Conservation (phyloP, 192 early-diverging fungal species). For the Coemansia sp. region DNA sequence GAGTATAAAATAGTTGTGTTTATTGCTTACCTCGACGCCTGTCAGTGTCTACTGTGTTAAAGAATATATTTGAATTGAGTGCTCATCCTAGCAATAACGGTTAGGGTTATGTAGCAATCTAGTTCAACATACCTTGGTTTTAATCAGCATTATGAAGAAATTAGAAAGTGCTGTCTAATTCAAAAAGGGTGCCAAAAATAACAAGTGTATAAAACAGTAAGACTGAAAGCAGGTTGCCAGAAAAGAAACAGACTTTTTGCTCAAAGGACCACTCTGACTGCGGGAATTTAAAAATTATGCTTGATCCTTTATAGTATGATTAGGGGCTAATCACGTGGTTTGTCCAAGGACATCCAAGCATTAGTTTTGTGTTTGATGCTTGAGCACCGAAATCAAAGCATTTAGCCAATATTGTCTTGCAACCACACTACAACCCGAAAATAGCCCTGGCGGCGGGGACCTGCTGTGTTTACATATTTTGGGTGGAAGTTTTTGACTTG, state of each 20-base stretch:
- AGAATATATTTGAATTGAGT: not conserved
- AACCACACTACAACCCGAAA: too few relatives aligned
- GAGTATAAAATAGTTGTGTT: not conserved
- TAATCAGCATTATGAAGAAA: slow-evolving; percentile 18
- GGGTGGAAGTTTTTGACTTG: too few relatives aligned
- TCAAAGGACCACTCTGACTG: not conserved
- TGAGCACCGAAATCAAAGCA: too few relatives aligned
- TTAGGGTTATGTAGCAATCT: not conserved
- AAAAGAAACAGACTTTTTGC: not conserved
- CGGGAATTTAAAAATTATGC: too few relatives aligned
- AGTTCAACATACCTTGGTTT: slow-evolving; percentile 17
- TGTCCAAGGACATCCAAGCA: too few relatives aligned
- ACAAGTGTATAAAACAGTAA: too few relatives aligned
- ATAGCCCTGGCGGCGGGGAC: too few relatives aligned
- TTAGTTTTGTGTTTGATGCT: too few relatives aligned
- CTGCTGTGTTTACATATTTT: too few relatives aligned
- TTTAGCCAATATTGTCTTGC: too few relatives aligned
- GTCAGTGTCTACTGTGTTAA: slow-evolving; percentile 70
- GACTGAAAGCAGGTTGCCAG: not conserved
- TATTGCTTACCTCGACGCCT: slow-evolving; percentile 73
- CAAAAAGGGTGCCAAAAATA: not conserved
- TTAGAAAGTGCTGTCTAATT: not conserved
- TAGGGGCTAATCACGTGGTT: too few relatives aligned
- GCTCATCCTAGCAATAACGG: not conserved
- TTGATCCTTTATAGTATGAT: too few relatives aligned